These are phyloP conservation scores for Aspergillus pseudotamarii DNA, from an alignment of 2,329 filamentous ascomycete genomes.

Conservation along the genomic window DNA sequence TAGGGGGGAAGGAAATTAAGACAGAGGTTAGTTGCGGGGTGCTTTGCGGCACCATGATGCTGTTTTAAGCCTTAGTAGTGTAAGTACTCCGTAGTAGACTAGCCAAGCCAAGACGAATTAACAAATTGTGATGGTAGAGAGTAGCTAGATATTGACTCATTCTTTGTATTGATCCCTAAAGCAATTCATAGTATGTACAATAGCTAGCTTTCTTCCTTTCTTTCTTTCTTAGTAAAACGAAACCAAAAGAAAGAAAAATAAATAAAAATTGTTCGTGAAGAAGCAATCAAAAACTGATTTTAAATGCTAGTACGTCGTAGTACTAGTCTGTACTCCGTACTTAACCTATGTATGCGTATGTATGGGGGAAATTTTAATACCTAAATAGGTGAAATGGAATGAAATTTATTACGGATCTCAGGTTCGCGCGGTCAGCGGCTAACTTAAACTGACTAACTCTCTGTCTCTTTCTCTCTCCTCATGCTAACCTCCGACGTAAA, in stretches of 20 bases:
- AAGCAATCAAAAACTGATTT: too few relatives aligned
- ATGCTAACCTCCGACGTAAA: background rate
- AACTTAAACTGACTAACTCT: conserved; percentile 6
- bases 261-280: too few relatives aligned
- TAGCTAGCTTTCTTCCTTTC: background rate
- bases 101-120: background rate
- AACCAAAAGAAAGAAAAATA: too few relatives aligned
- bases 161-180: background rate
- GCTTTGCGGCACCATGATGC: conserved; percentile 13
- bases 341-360: background rate
- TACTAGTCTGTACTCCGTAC: too few relatives aligned
- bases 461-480: conserved; percentile 11
- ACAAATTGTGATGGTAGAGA: background rate
- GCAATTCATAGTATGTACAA: background rate
- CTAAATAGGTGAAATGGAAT: background rate
- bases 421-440: background rate
- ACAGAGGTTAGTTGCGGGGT: conserved; percentile 16
- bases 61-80: background rate
- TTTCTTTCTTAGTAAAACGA: too few relatives aligned
- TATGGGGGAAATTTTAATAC: background rate
- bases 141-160: background rate
- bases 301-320: too few relatives aligned
- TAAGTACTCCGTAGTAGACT: background rate
- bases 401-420: background rate
- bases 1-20: background rate